Conservation (phyloP, 169 alveolate species). For the Plasmodium yoelii region DNA sequence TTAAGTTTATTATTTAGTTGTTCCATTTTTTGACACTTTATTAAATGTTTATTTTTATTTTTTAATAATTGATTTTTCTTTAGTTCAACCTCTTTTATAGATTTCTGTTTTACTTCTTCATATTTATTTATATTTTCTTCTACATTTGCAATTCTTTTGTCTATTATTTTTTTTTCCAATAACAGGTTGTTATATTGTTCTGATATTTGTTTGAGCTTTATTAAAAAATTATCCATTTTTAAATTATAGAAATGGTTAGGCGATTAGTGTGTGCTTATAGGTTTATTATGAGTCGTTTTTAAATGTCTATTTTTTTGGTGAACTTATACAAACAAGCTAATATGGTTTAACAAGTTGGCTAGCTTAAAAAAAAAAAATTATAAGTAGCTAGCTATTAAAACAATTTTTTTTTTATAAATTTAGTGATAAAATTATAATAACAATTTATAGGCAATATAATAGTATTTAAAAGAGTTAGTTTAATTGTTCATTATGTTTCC, state of each 20-base stretch:
- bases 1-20: conserved; percentile 48
- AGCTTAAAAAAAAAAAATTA: no score
- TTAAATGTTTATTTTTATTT: conserved; percentile 63
- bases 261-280: not conserved
- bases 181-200: conserved; percentile 69
- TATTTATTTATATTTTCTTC: conserved; percentile 56
- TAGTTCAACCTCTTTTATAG: conserved; percentile 43
- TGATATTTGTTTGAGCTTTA: conserved; percentile 47
- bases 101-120: conserved; percentile 48
- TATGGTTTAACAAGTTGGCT: no score
- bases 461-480: conserved; percentile 2
- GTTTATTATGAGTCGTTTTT: no score
- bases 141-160: conserved; percentile 34
- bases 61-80: conserved; percentile 51
- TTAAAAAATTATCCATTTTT: conserved; percentile 58
- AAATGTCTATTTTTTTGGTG: no score
- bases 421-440: no score
- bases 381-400: no score
- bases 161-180: conserved; percentile 65
- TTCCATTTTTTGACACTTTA: conserved; percentile 73
- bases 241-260: not conserved
- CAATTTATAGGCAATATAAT: no score
- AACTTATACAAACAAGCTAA: no score
- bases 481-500: conserved; percentile 1
- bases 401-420: no score